Conservation (phyloP, 2,329 filamentous ascomycete genomes). For the Penicillium sp. region DNA sequence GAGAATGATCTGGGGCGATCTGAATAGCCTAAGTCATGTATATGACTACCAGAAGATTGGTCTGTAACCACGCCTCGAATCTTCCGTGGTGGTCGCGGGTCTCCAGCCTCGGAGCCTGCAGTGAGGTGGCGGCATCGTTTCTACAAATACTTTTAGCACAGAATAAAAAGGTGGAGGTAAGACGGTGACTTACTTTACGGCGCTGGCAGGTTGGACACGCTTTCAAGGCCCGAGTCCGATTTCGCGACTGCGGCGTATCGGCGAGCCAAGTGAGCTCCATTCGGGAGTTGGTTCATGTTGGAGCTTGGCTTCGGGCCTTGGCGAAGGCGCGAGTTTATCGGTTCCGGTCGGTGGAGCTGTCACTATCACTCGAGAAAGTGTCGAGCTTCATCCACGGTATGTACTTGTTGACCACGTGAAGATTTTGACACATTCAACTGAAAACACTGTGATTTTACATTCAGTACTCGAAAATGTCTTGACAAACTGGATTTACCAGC, state of each 20-base stretch:
- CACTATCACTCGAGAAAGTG: neutral
- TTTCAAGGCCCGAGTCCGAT: slow-evolving; percentile 31
- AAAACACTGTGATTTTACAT: too few relatives aligned
- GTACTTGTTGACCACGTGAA: neutral
- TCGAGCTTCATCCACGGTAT: neutral
- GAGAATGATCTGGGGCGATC: neutral
- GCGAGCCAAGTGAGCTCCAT: slow-evolving; percentile 41
- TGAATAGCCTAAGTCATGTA: neutral
- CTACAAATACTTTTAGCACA: slow-evolving; percentile 17
- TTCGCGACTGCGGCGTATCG: slow-evolving; percentile 36
- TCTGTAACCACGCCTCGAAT: neutral
- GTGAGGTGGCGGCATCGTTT: slow-evolving; percentile 37
- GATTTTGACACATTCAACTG: too few relatives aligned
- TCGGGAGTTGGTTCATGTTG: neutral
- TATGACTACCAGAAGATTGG: neutral
- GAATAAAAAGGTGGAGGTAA: neutral
- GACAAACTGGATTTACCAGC: too few relatives aligned
- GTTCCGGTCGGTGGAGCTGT: neutral
- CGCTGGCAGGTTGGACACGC: slow-evolving; percentile 37
- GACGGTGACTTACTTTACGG: slow-evolving; percentile 29
- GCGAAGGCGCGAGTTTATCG: neutral
- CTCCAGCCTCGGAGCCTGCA: slow-evolving; percentile 9
- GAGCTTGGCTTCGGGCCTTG: neutral
- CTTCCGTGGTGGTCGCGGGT: slow-evolving; percentile 1
- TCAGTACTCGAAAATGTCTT: too few relatives aligned